Base-by-base conservation (phyloP, 2,329 filamentous ascomycete genomes). In the Tympanopsis confertula region DNA sequence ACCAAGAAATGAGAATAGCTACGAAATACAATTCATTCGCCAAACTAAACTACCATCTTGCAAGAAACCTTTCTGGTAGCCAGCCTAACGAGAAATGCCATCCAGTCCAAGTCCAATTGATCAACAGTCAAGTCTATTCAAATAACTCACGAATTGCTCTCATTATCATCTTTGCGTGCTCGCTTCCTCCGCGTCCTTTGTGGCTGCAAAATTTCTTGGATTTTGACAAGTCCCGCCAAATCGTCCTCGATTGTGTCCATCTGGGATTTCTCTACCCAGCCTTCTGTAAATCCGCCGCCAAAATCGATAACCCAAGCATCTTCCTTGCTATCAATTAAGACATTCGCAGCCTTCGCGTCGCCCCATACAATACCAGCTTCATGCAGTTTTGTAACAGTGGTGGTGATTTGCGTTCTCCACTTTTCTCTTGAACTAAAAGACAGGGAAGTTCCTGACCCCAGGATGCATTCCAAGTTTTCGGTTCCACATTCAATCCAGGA, bases 391-490 rank as follows among this genome's bases (percentile, higher is more conserved):
- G 20, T 35, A 22, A 44, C 14, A 5, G 45, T 47, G 12, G 37
- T 36, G 28, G 43, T 41, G 3, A 47, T 20, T 36, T 48, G 44
- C 19, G 29, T 36, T 15, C 42, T 42, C 44, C 45, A 48, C 29
- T 40, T 42, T 33, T 15, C 38, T 20, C 45, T 41, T n/a, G n/a
- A n/a, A n/a, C n/a, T n/a, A 10, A 28, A n/a, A 10, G 24, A 10
- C 24, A n/a, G n/a, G 10, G 24, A n/a, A 28, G 24, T 28, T 28
- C n/a, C 24, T 10, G 24, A n/a, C 24, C 24, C 24, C 24, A 28
- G n/a, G 10, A n/a, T 10, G n/a, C 24, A 28, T 28, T 28, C 24
- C 24, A 28, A 28, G 10, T 10, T 28, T 28, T n/a, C n/a, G 24
- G 10, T 28, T 28, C 24, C n/a, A n/a, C 24, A 28, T 10, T 28